Base-by-base conservation (phyloP, 257 asterid genomes). In the Nicotiana tabacum region DNA sequence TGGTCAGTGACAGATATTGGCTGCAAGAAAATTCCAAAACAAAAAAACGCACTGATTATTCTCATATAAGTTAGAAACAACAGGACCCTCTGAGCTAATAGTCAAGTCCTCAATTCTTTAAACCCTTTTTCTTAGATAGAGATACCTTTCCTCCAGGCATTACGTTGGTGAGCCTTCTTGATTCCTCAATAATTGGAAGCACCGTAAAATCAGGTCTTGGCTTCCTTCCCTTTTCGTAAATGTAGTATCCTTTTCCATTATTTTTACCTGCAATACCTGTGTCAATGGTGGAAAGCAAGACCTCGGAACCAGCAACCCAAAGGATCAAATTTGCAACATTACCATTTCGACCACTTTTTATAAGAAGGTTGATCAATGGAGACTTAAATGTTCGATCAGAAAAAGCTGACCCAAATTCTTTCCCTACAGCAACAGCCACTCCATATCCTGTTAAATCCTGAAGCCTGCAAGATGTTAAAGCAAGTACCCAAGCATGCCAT, bases 401-500 rank as follows among this genome's bases (percentile, higher is more conserved):
- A 89, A 96, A 96, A 43, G 98, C 87, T 33, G 86, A 65, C 51
- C 90, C 66, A 85, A 91, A 91, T 81, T 85, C 90, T 86, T 94
- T 87, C 55, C 90, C 88, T 48, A 92, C 90, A 48, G 99, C 98
- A 82, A 91, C 87, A 88, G 87, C 90, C 72, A 96, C 98, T 66
- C 98, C 98, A 78, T 96, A 96, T 81, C 99, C 99, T 77, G 99
- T 94, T 83, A 96, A 77, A 89, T 96, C 99, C 90, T 88, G 94
- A 86, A 96, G 99, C 97, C 99, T 94, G 93, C 70, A 84, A 77
- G 58, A 66, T 10, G 57, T 53, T 53, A 9, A 53, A 53, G 57
- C 57, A 53, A 12, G 57, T 12, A 12, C 57, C 57, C 57, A 53
- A 4, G 57, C 57, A 53, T 53, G 57, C 17, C 57, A 53, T 11